These are phyloP conservation scores for Amaranthus hypochondriacus DNA, from an alignment of 148 eudicot genomes.

Conservation along the genomic window DNA sequence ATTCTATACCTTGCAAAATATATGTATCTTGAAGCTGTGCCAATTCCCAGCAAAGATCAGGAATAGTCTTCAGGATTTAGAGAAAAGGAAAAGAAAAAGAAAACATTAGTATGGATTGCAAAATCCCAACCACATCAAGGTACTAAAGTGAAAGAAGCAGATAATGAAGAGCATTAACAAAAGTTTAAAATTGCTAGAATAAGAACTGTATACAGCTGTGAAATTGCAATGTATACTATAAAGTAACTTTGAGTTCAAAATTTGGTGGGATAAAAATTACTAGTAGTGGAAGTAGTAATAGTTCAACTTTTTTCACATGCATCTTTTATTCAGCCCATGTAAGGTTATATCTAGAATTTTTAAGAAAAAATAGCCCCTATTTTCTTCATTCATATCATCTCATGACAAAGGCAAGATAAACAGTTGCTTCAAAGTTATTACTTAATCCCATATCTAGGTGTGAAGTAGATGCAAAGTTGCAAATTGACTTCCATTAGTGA, in stretches of 20 bases:
- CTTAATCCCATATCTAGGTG: background rate
- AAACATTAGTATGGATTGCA: background rate
- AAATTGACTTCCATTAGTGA: no score
- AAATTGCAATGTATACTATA: background rate
- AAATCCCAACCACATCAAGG: background rate
- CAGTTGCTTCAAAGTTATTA: background rate
- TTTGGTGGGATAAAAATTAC: background rate
- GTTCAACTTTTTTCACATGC: no score
- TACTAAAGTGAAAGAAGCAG: background rate
- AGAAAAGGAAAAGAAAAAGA: conserved; percentile 21
- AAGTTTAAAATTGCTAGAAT: background rate
- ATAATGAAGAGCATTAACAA: background rate
- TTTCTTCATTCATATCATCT: background rate
- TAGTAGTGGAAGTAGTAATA: no score
- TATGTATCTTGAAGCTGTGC: conserved; percentile 99
- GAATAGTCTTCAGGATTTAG: conserved; percentile 59
- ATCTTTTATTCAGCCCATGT: no score
- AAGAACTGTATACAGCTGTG: background rate
- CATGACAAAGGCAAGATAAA: background rate
- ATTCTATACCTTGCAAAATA: conserved; percentile 75
- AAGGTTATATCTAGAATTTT: background rate
- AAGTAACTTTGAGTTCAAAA: background rate
- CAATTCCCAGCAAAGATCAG: conserved; percentile 93
- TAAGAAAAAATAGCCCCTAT: background rate
- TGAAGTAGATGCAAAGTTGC: background rate